Percentiles rank a stretch among this genome's conserved stretches.
Evolutionary conservation across 257 asterid species (phyloP).

Genomic region (Primulina huaijiensis): DNA sequence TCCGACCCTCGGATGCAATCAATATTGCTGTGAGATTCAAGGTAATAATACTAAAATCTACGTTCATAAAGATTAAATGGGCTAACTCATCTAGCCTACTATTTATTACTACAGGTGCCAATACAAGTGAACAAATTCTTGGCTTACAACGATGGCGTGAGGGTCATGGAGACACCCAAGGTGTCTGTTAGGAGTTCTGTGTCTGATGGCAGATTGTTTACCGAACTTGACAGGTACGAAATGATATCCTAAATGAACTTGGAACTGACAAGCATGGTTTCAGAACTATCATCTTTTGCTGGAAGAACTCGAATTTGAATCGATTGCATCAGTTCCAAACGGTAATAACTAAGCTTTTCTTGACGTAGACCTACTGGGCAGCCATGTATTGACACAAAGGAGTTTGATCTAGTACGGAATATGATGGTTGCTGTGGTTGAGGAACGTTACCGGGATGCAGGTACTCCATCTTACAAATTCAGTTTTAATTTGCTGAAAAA

Average conservation of each 20-base stretch:
- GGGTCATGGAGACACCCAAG: constrained; percentile 47
- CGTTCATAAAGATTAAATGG: no score
- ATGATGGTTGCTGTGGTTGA: constrained; percentile 56
- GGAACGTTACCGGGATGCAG: constrained; percentile 58
- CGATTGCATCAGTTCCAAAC: background rate
- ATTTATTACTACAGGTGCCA: constrained; percentile 37
- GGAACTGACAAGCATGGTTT: background rate
- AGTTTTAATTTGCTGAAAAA: background rate
- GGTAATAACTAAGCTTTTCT: constrained; percentile 2
- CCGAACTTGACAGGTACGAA: constrained; percentile 43
- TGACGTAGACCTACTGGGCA: constrained; percentile 40
- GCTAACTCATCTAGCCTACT: background rate
- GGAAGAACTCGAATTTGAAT: background rate
- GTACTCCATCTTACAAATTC: constrained; percentile 15
- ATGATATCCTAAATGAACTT: background rate
- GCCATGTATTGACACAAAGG: constrained; percentile 48
- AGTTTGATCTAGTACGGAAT: constrained; percentile 49
- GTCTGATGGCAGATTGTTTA: constrained; percentile 33
- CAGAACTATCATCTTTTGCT: background rate
- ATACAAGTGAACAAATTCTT: constrained; percentile 57
- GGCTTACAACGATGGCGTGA: constrained; percentile 55
- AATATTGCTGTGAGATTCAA: constrained; percentile 97
- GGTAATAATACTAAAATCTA: constrained; percentile 37
- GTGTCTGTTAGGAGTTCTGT: constrained; percentile 25
- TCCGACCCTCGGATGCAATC: constrained; percentile 97